Evolutionary conservation across 495 filamentous ascomycete species (phyloP).

Genomic region (Penicillium ochrochloron): DNA sequence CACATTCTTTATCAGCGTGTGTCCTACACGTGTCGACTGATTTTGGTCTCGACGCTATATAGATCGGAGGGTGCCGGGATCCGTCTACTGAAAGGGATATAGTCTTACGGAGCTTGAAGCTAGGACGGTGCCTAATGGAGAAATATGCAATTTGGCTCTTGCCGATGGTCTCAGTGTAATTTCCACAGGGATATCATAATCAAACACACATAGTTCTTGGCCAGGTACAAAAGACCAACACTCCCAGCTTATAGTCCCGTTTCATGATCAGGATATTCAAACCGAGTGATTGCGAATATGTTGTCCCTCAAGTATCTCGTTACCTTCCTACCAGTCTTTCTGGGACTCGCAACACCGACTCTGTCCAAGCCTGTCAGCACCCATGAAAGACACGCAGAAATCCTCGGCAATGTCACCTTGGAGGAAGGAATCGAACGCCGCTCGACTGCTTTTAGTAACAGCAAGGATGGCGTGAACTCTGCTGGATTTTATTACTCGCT

Average conservation of each 20-base stretch:
- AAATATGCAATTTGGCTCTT: not conserved
- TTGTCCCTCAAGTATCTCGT: not conserved
- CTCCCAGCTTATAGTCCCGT: not conserved
- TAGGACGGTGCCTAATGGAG: not conserved
- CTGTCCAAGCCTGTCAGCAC: not conserved
- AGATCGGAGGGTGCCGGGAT: no score
- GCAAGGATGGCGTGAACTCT: constrained; percentile 1
- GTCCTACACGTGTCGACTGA: no score
- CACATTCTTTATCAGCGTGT: no score
- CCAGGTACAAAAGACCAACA: not conserved
- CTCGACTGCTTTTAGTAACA: not conserved
- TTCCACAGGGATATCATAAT: not conserved
- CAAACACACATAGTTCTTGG: not conserved
- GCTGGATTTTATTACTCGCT: constrained; percentile 9
- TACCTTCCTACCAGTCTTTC: not conserved
- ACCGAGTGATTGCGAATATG: not conserved
- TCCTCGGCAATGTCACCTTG: not conserved
- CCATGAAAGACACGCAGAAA: not conserved
- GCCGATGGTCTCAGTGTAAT: not conserved
- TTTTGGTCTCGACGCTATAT: no score
- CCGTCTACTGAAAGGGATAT: not conserved
- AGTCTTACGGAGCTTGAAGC: not conserved
- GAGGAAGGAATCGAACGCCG: not conserved
- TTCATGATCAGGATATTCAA: not conserved
- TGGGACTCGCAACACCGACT: not conserved